Evolutionary conservation across 2,329 filamentous ascomycete genomes (phyloP).

Genomic region (Ilyonectria mors-panacis): DNA sequence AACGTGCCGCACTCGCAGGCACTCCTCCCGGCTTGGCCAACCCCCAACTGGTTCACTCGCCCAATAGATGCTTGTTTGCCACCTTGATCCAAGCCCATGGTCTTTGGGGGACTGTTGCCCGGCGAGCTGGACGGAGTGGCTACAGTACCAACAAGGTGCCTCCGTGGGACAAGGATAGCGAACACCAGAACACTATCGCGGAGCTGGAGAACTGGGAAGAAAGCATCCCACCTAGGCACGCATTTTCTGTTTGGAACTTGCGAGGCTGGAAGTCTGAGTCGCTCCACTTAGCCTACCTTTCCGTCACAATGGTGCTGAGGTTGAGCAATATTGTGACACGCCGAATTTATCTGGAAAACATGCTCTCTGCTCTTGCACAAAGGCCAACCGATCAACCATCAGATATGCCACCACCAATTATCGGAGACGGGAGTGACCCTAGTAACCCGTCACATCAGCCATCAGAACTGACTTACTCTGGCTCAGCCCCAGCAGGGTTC

Average conservation of each 20-base stretch:
- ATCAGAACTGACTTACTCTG: slow-evolving; percentile 5
- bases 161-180: slow-evolving; percentile 47
- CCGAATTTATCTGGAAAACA: slow-evolving; percentile 52
- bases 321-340: slow-evolving; percentile 55
- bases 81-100: slow-evolving; percentile 55
- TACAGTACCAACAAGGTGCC: slow-evolving; percentile 21
- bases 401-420: background rate
- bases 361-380: slow-evolving; percentile 38
- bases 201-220: slow-evolving; percentile 49
- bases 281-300: slow-evolving; percentile 55
- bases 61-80: slow-evolving; percentile 54
- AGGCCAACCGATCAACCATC: slow-evolving; percentile 19
- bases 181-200: slow-evolving; percentile 43
- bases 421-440: background rate
- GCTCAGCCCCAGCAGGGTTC: slow-evolving; percentile 41
- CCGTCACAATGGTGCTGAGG: slow-evolving; percentile 54
- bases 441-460: slow-evolving; percentile 16
- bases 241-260: slow-evolving; percentile 55
- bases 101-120: slow-evolving; percentile 55
- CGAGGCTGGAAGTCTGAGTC: slow-evolving; percentile 53
- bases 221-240: slow-evolving; percentile 50
- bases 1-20: slow-evolving; percentile 51
- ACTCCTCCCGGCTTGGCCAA: slow-evolving; percentile 48
- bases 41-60: slow-evolving; percentile 42
- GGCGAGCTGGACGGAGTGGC: slow-evolving; percentile 44